Evolutionary conservation across 805 yeast species (phyloP).

Genomic region (Peterozyma toletana): DNA sequence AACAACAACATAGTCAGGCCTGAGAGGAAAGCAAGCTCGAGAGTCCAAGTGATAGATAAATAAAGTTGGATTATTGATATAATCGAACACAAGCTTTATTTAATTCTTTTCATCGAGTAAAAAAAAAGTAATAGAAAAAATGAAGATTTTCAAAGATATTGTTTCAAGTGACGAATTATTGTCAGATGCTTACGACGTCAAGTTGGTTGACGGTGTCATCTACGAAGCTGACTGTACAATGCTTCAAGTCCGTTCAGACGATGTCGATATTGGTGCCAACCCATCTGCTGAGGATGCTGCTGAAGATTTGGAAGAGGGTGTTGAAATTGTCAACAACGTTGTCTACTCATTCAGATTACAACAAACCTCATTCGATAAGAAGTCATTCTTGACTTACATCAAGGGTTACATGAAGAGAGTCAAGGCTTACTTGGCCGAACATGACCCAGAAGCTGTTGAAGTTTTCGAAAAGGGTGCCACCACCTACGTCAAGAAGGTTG

Average conservation of each 20-base stretch:
- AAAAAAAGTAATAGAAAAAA: constrained; percentile 10
- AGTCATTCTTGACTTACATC: constrained; percentile 93
- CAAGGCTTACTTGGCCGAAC: constrained; percentile 86
- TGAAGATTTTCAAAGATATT: constrained; percentile 58
- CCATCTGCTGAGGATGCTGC: constrained; percentile 84
- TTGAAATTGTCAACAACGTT: constrained; percentile 93
- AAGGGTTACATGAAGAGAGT: constrained; percentile 98
- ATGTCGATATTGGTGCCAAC: constrained; percentile 98
- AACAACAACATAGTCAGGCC: not conserved
- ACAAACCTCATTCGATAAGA: constrained; percentile 94
- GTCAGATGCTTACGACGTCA: constrained; percentile 94
- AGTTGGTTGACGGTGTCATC: constrained; percentile 82
- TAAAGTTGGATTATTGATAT: too few relatives aligned
- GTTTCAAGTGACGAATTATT: constrained; percentile 92
- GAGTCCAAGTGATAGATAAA: too few relatives aligned
- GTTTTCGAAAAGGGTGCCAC: constrained; percentile 96
- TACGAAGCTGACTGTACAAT: constrained; percentile 95
- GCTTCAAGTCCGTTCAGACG: constrained; percentile 79
- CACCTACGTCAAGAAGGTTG: constrained; percentile 91
- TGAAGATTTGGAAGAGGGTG: constrained; percentile 77
- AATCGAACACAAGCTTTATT: not conserved
- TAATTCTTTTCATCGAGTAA: not conserved
- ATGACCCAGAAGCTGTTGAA: constrained; percentile 80
- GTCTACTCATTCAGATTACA: constrained; percentile 98
- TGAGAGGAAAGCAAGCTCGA: too few relatives aligned